Evolutionary conservation across 176 grass and related monocot species (phyloP).

Genomic region (Musa schizocarpa): DNA sequence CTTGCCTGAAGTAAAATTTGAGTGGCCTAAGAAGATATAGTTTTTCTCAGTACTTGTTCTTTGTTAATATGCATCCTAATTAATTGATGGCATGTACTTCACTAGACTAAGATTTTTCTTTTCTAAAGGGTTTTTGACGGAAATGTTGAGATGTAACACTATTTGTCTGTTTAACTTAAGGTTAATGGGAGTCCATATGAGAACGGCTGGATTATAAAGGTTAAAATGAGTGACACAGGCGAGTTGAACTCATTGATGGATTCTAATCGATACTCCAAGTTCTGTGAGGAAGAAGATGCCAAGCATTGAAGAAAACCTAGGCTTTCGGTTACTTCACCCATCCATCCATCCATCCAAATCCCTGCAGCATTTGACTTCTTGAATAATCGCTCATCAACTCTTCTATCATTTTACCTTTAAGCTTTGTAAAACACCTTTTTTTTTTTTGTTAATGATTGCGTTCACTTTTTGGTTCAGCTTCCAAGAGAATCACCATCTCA

Average conservation of each 20-base stretch:
- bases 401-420: background rate
- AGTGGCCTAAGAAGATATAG: no score
- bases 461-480: no score
- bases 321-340: background rate
- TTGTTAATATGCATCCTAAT: no score
- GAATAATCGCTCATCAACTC: background rate
- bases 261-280: slow-evolving; percentile 54
- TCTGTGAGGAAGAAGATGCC: slow-evolving; percentile 76
- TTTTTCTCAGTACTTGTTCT: no score
- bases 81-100: no score
- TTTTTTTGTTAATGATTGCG: no score
- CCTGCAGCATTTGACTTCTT: background rate
- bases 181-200: slow-evolving; percentile 72
- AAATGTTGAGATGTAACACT: background rate
- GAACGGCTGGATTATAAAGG: slow-evolving; percentile 90
- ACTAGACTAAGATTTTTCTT: background rate
- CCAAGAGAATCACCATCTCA: no score
- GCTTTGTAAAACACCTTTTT: background rate
- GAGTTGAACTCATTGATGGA: slow-evolving; percentile 82
- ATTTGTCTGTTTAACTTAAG: slow-evolving; percentile 16
- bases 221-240: slow-evolving; percentile 55
- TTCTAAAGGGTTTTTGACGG: background rate
- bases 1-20: no score
- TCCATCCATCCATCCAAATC: background rate
- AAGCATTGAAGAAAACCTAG: slow-evolving; percentile 42